phyloP scores from a whole-genome alignment of 1,139 yeast genomes.

The Blastobotrys ciferrii region DNA sequence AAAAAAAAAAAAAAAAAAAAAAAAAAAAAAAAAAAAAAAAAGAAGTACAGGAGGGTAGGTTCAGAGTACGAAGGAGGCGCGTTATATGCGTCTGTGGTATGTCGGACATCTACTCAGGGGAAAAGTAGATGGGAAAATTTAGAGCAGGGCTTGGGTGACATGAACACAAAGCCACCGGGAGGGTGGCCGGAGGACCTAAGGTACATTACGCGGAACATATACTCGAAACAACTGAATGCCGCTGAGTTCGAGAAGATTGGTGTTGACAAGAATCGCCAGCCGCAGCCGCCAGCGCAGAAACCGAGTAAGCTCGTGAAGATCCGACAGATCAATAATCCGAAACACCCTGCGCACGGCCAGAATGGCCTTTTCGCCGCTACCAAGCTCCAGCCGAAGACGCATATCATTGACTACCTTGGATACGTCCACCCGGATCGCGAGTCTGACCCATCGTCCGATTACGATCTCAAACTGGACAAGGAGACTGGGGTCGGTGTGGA shows the following conservation, averaged over 20 bases:
- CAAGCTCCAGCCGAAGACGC: slow-evolving; percentile 26
- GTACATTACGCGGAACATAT: slow-evolving; percentile 20
- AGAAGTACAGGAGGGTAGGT: too few relatives aligned
- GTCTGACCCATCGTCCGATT: slow-evolving; percentile 28
- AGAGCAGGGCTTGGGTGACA: background rate
- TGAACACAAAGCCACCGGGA: slow-evolving; percentile 3
- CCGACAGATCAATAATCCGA: slow-evolving; percentile 24
- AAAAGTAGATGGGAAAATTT: slow-evolving; percentile 22
- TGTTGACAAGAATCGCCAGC: slow-evolving; percentile 15
- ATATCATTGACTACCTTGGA: slow-evolving; percentile 32
- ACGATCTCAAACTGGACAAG: slow-evolving; percentile 29
- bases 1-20: too few relatives aligned
- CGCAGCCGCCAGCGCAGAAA: slow-evolving; percentile 13
- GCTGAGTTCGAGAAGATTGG: slow-evolving; percentile 17
- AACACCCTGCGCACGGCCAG: slow-evolving; percentile 33
- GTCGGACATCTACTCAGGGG: too few relatives aligned
- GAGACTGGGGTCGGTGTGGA: slow-evolving; percentile 28
- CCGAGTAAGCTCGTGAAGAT: slow-evolving; percentile 24
- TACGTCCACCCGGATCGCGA: slow-evolving; percentile 29
- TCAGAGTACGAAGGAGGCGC: too few relatives aligned
- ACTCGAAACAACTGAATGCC: slow-evolving; percentile 20
- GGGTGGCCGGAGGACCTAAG: slow-evolving; percentile 24
- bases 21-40: too few relatives aligned
- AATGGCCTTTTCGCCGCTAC: slow-evolving; percentile 30
- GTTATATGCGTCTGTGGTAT: too few relatives aligned